Percentiles rank a stretch among this genome's conserved stretches.
Conservation (phyloP, 805 yeast genomes). For the Nematodospora valgi region DNA sequence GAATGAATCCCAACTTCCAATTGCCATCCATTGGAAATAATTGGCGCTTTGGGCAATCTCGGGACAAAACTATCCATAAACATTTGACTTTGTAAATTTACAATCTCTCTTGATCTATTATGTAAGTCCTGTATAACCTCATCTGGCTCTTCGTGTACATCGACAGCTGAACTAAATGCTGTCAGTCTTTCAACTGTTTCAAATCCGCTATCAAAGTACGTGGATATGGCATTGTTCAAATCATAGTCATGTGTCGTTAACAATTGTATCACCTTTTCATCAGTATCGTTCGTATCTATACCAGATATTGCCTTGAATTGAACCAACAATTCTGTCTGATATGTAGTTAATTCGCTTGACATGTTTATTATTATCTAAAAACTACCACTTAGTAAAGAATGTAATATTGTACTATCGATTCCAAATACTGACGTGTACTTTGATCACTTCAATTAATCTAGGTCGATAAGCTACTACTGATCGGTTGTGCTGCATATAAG, state of each 20-base stretch:
- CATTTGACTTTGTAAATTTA: constrained; percentile 26
- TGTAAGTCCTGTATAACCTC: constrained; percentile 7
- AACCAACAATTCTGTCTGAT: constrained; percentile 9
- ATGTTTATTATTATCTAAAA: constrained; percentile 1
- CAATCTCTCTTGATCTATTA: constrained; percentile 9
- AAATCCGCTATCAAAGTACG: constrained; percentile 55
- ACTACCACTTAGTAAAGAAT: too few species aligned
- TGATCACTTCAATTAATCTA: too few species aligned
- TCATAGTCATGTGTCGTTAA: constrained; percentile 56
- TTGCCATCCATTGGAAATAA: constrained; percentile 38
- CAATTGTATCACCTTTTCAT: constrained; percentile 43
- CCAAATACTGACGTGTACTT: too few species aligned
- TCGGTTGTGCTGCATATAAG: too few species aligned
- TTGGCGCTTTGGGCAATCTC: constrained; percentile 38
- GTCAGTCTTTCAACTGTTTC: constrained; percentile 15
- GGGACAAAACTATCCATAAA: constrained; percentile 26
- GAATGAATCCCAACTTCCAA: constrained; percentile 39
- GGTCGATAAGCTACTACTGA: too few species aligned
- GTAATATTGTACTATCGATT: too few species aligned
- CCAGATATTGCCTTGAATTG: constrained; percentile 21
- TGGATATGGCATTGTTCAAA: constrained; percentile 56
- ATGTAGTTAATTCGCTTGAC: constrained; percentile 1
- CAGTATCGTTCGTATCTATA: constrained; percentile 38
- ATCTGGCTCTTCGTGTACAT: constrained; percentile 20
- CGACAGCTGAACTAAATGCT: constrained; percentile 10